phyloP scores from a whole-genome alignment of 2,329 filamentous ascomycete genomes.

The Drechslerella dactyloides region DNA sequence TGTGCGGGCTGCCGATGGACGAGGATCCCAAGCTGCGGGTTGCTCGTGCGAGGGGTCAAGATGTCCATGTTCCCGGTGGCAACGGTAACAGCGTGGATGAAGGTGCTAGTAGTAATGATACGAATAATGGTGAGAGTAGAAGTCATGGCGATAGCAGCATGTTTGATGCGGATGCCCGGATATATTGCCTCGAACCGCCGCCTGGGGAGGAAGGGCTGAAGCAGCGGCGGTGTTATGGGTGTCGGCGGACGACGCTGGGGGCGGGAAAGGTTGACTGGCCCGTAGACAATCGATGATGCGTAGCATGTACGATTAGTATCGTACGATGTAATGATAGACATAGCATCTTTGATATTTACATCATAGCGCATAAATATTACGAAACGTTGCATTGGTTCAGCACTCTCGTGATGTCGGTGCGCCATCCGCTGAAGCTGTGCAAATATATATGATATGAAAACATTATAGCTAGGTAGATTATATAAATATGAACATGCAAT shows the following conservation, averaged over 20 bases:
- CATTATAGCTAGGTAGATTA: too few species aligned
- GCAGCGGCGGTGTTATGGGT: conserved; percentile 69
- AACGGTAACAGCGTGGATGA: too few species aligned
- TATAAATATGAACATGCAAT: too few species aligned
- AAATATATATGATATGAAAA: too few species aligned
- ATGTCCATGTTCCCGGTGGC: too few species aligned
- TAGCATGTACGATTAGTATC: background rate
- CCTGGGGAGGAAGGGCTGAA: conserved; percentile 59
- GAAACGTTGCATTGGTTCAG: too few species aligned
- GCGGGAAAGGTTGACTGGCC: conserved; percentile 57
- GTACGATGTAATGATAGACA: background rate
- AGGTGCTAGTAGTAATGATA: conserved; percentile 59
- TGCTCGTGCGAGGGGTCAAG: conserved; percentile 47
- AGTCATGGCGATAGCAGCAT: conserved; percentile 61
- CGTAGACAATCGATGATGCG: conserved; percentile 32
- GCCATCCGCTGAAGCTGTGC: too few species aligned
- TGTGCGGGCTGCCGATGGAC: conserved; percentile 55
- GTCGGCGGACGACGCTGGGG: conserved; percentile 69
- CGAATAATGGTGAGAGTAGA: conserved; percentile 58
- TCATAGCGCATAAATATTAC: too few species aligned
- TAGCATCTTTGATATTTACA: background rate
- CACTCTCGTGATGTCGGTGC: too few species aligned
- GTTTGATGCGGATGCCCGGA: conserved; percentile 54
- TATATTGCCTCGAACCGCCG: conserved; percentile 54
- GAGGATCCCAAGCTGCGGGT: conserved; percentile 44